These are phyloP conservation scores for Starmerella vaccinii DNA, from an alignment of 805 yeast genomes.

Conservation along the genomic window DNA sequence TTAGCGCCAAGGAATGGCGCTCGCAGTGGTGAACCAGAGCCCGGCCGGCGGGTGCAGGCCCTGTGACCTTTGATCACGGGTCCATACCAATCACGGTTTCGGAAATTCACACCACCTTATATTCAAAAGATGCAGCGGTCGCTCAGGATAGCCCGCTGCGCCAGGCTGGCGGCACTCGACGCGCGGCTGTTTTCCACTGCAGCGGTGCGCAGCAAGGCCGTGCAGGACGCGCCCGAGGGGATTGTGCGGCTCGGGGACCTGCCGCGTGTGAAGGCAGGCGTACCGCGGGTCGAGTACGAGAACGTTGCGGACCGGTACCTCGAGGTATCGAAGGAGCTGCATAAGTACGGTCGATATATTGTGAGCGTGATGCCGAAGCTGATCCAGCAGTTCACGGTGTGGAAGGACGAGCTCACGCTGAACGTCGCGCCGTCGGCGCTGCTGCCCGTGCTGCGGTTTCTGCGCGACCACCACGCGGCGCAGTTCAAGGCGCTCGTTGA, in stretches of 20 bases:
- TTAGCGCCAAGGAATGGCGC: no score
- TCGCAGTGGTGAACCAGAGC: no score
- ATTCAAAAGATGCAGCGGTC: conserved; percentile 13
- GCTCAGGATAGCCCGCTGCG: conserved; percentile 8
- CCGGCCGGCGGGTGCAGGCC: neutral
- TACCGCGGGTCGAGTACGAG: conserved; percentile 27
- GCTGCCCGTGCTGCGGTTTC: conserved; percentile 57
- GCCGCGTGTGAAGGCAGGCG: conserved; percentile 30
- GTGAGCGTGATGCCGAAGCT: conserved; percentile 71
- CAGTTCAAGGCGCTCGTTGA: conserved; percentile 73
- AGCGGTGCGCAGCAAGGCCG: conserved; percentile 7
- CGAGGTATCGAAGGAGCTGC: conserved; percentile 59
- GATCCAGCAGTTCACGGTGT: conserved; percentile 73
- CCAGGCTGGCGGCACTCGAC: conserved; percentile 4
- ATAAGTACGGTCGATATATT: conserved; percentile 69
- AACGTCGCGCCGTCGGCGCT: conserved; percentile 68
- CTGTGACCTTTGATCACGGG: conserved; percentile 1
- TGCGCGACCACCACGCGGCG: conserved; percentile 67
- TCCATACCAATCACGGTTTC: conserved; percentile 7
- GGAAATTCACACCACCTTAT: conserved; percentile 1
- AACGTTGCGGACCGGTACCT: conserved; percentile 71
- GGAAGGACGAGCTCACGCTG: conserved; percentile 79
- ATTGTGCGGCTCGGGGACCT: conserved; percentile 24
- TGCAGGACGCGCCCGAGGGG: conserved; percentile 30
- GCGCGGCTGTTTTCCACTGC: conserved; percentile 8